Percentiles rank a stretch among this genome's conserved stretches.
These are phyloP conservation scores for Pittosporum tobira DNA, from an alignment of 129 eudicot species.

Conservation along the genomic window DNA sequence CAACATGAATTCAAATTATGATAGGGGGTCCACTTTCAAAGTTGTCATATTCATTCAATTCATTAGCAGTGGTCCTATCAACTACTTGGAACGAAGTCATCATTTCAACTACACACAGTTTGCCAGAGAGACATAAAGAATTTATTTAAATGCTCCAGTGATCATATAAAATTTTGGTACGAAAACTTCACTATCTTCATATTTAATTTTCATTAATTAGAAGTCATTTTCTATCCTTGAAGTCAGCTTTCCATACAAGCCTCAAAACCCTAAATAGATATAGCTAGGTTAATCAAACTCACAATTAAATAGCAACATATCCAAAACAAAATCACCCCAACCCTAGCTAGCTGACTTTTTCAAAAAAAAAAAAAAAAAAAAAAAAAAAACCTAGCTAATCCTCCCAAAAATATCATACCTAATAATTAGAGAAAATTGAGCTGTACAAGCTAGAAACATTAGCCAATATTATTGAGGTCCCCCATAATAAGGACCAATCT, in stretches of 20 bases:
- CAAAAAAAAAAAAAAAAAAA: too few species aligned
- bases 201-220: conserved; percentile 28
- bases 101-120: conserved; percentile 22
- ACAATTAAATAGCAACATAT: too few species aligned
- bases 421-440: conserved; percentile 24
- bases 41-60: conserved; percentile 7
- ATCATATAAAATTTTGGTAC: conserved; percentile 53
- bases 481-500: conserved; percentile 32
- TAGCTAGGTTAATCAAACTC: conserved; percentile 3
- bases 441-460: conserved; percentile 53
- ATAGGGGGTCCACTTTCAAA: too few species aligned
- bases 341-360: too few species aligned
- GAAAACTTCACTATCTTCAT: conserved; percentile 14
- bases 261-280: neutral
- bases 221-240: conserved; percentile 8
- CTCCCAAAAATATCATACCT: conserved; percentile 4
- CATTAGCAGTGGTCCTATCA: conserved; percentile 43
- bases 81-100: conserved; percentile 40
- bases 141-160: conserved; percentile 22
- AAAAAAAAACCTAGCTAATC: too few species aligned
- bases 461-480: conserved; percentile 25
- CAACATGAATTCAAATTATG: too few species aligned
- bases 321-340: neutral
- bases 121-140: conserved; percentile 19
- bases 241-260: conserved; percentile 17